Evolutionary conservation across 129 eudicot genomes (phyloP), one percentile per base, ranked within the genome.

Genomic region (Solidago caesia): DNA sequence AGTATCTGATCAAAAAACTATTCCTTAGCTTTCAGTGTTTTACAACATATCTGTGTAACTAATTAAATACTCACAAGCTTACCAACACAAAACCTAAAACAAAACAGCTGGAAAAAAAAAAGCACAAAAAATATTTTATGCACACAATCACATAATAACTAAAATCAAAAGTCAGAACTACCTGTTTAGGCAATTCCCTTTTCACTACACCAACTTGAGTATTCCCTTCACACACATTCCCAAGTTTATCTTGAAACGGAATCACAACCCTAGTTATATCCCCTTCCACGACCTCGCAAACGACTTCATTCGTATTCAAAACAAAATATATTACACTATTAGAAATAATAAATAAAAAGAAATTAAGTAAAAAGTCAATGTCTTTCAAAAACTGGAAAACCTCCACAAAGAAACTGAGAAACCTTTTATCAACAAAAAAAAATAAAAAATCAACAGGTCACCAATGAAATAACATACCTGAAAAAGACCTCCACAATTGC

Each of bases 241-340:
- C 98, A 78, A 94, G 87, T 75, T 94, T 90, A 84, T 94, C 98
- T 83, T 82, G 92, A 74, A 90, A 90, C 70, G 90, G 97, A 44
- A 94, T 85, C 71, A 80, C 92, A 80, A 94, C 59, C 72, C 90
- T 77, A 1, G 88, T 94, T 57, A 94, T 86, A 87, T 94, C 98
- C 39, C 98, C 98, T 72, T 94, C 97, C 72, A 85, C 96, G 47
- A 94, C 98, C 84, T 94, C 98, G 77, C 98, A 94, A 46, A 94
- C 97, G 60, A 94, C 88, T 67, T 94, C 93, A 59, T 83, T 85
- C 0, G 90, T 87, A 84, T 90, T 85, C 88, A 94, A 81, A 76
- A n/a, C n/a, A n/a, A n/a, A n/a, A n/a, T n/a, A n/a, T n/a, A n/a
- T n/a, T n/a, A n/a, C n/a, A n/a, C n/a, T n/a, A n/a, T n/a, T n/a